Evolutionary conservation across 805 yeast species (phyloP), one percentile per base, ranked within the genome.

Genomic region (Blastobotrys peoriensis): DNA sequence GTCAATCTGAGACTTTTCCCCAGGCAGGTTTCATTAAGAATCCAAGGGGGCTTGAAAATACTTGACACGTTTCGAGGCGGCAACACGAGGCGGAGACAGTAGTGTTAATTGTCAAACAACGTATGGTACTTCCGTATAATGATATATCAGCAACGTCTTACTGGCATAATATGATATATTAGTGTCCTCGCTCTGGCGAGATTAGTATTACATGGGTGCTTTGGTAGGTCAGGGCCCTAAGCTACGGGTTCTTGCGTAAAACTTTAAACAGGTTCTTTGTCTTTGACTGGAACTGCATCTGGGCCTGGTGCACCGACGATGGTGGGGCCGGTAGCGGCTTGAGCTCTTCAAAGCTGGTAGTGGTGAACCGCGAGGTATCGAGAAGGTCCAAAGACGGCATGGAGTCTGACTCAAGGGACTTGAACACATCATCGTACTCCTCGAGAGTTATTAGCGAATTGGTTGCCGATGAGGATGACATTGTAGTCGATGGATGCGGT

Each of bases 281-380:
- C 18, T 36, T 36, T 5, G 16, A 16, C 9, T 36, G 23, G 19
- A 34, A 15, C 22, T 34, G 18, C 16, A 36, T 22, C 18, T 36
- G 38, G 10, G 16, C 28, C 21, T 16, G 42, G 16, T 19, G 33
- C 19, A 23, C 15, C 15, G 39, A 19, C 6, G 39, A 17, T 13
- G 44, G 44, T 34, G 38, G 37, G 6, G 38, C 38, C n/a, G 39
- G 38, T 4, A 23, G 33, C 16, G 39, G 44, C 33, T 33, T 34
- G 21, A 21, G 13, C 25, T 18, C 33, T 33, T 15, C 22, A n/a
- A 20, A 17, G 34, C 4, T 17, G 21, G 38, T 28, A 5, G 19
- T 20, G 20, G 15, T 6, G 5, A 25, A 38, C 25, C n/a, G 18
- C 4, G 21, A 10, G 3, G 38, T 21, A 10, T 18, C 35, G n/a